Conservation (phyloP, 352 stramenopile genomes). For the Globisporangium camurandrum region DNA sequence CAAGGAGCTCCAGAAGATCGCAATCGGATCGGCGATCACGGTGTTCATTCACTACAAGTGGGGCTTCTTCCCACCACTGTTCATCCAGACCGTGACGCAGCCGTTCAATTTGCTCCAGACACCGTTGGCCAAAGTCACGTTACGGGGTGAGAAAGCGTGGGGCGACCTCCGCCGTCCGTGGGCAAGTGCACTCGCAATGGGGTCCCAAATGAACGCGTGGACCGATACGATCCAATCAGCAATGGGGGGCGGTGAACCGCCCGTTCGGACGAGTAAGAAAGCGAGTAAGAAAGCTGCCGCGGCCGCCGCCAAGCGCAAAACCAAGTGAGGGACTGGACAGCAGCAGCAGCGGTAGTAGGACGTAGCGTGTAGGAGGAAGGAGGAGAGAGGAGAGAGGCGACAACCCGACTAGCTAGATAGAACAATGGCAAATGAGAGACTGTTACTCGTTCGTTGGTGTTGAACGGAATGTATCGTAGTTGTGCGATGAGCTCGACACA, state of each 20-base stretch:
- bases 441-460: too few species aligned
- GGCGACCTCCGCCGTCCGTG: slow-evolving; percentile 72
- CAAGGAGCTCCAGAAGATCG: slow-evolving; percentile 74
- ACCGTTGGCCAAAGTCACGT: slow-evolving; percentile 52
- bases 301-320: slow-evolving; percentile 46
- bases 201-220: slow-evolving; percentile 62
- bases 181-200: slow-evolving; percentile 54
- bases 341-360: neutral
- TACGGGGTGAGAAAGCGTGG: slow-evolving; percentile 62
- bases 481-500: too few species aligned
- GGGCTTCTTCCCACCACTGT: slow-evolving; percentile 72
- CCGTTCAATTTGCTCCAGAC: slow-evolving; percentile 66
- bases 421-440: too few species aligned
- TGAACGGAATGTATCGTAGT: too few species aligned
- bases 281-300: slow-evolving; percentile 47
- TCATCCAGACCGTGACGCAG: slow-evolving; percentile 78
- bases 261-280: slow-evolving; percentile 55
- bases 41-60: slow-evolving; percentile 72
- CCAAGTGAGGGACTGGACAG: slow-evolving; percentile 29
- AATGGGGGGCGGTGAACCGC: slow-evolving; percentile 43
- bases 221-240: slow-evolving; percentile 75
- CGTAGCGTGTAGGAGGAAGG: too few species aligned
- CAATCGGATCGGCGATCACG: slow-evolving; percentile 52
- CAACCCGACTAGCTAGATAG: too few species aligned
- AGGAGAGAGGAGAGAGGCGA: too few species aligned